Evolutionary conservation across 2,329 filamentous ascomycete species (phyloP).

Genomic region (Plenodomus tracheiphilus): DNA sequence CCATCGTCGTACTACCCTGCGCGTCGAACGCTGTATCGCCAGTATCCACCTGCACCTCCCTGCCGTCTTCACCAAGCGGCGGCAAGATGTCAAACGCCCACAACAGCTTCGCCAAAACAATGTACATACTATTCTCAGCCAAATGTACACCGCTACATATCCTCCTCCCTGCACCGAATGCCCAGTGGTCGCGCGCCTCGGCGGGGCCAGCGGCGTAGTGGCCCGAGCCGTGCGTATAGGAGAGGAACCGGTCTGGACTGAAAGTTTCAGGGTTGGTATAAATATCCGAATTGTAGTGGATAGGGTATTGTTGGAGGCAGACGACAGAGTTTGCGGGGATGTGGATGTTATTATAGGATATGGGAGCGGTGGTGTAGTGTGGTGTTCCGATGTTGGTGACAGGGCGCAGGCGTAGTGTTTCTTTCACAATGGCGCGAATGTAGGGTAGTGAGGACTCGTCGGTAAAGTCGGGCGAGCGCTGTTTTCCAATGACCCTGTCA

Average conservation of each 20-base stretch:
- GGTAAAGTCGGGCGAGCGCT: constrained; percentile 39
- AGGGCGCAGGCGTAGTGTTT: constrained; percentile 50
- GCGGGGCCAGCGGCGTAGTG: constrained; percentile 41
- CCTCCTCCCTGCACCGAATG: constrained; percentile 50
- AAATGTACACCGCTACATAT: constrained; percentile 49
- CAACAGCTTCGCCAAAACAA: constrained; percentile 51
- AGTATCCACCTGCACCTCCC: constrained; percentile 41
- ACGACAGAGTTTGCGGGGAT: constrained; percentile 50
- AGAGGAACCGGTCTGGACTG: constrained; percentile 51
- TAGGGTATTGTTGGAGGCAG: constrained; percentile 29
- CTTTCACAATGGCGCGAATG: constrained; percentile 42
- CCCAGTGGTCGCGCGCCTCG: constrained; percentile 38
- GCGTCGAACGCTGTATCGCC: constrained; percentile 40
- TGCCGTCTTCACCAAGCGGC: constrained; percentile 39
- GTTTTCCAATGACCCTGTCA: constrained; percentile 13
- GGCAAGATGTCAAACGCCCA: constrained; percentile 54
- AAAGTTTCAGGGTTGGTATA: constrained; percentile 47
- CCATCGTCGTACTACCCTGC: constrained; percentile 33
- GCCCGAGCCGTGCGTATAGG: constrained; percentile 28
- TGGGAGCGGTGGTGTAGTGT: constrained; percentile 41
- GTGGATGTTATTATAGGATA: constrained; percentile 46
- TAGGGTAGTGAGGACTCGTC: constrained; percentile 51
- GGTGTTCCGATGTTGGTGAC: constrained; percentile 41
- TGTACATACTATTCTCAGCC: constrained; percentile 49
- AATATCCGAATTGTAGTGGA: constrained; percentile 42